Percentiles rank a stretch among this genome's conserved stretches.
These are phyloP conservation scores for Fusarium camptoceras DNA, from an alignment of 2,329 filamentous ascomycete genomes.

Conservation along the genomic window DNA sequence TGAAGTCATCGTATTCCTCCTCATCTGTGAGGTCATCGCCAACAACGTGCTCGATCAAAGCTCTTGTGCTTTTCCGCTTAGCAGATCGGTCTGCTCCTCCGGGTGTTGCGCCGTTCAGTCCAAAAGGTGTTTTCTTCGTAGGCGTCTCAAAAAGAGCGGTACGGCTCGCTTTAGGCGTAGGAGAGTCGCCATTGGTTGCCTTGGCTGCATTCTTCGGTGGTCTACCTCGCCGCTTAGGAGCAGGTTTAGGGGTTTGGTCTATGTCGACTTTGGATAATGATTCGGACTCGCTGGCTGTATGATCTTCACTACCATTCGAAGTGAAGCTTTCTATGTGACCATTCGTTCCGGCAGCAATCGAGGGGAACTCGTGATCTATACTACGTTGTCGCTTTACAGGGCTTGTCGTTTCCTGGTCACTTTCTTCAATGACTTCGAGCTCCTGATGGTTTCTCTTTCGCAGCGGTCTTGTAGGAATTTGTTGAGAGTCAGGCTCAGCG, in stretches of 20 bases:
- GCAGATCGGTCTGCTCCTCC: constrained; percentile 86
- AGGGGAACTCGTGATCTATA: constrained; percentile 28
- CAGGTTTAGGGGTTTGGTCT: constrained; percentile 48
- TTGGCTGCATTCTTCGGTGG: constrained; percentile 48
- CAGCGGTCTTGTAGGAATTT: constrained; percentile 28
- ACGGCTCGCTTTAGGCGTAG: constrained; percentile 54
- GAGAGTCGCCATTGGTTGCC: constrained; percentile 47
- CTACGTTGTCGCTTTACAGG: constrained; percentile 51
- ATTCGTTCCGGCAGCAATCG: constrained; percentile 16
- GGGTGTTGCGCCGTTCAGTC: constrained; percentile 64
- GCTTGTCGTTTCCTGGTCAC: constrained; percentile 47
- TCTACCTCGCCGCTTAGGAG: constrained; percentile 53
- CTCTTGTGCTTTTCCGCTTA: constrained; percentile 83
- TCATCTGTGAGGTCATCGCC: constrained; percentile 75
- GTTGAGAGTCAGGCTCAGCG: constrained; percentile 23
- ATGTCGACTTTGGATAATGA: constrained; percentile 33
- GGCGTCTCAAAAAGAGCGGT: constrained; percentile 55
- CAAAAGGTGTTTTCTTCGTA: constrained; percentile 47
- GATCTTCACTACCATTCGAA: background rate
- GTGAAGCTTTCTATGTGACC: constrained; percentile 41
- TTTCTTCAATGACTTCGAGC: constrained; percentile 44
- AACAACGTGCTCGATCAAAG: constrained; percentile 78
- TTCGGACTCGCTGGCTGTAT: constrained; percentile 19
- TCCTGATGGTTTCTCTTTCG: constrained; percentile 47
- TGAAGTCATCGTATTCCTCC: constrained; percentile 77